Evolutionary conservation across 1,284 basidiomycete genomes (phyloP).

Genomic region (Pisolithus thermaeus): DNA sequence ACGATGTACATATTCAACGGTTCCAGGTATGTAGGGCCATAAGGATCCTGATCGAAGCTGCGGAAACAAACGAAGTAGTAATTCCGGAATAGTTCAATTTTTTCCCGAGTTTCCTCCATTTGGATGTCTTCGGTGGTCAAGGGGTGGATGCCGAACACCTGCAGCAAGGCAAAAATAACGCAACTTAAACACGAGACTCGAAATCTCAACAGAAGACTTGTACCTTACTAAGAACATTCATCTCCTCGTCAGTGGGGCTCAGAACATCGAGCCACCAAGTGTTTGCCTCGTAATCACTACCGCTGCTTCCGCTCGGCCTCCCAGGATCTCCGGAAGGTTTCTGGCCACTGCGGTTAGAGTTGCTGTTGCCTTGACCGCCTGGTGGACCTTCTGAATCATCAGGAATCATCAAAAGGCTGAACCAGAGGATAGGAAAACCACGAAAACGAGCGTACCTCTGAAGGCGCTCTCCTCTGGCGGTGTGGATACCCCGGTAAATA

Average conservation of each 20-base stretch:
- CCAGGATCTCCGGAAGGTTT: conserved; percentile 13
- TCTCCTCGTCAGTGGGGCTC: conserved; percentile 95
- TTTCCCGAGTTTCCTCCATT: conserved; percentile 99
- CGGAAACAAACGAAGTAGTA: conserved; percentile 99
- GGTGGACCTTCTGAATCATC: conserved; percentile 4
- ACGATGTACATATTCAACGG: conserved; percentile 99
- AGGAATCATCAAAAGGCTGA: conserved; percentile 6
- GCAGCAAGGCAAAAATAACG: not conserved
- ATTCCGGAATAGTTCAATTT: conserved; percentile 98
- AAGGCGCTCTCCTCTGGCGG: conserved; percentile 5
- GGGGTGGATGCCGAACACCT: conserved; percentile 97
- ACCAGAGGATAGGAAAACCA: conserved; percentile 5
- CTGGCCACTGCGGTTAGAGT: conserved; percentile 18
- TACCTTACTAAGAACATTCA: conserved; percentile 94
- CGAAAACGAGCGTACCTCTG: conserved; percentile 2
- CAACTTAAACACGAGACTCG: not conserved
- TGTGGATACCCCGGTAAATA: conserved; percentile 62
- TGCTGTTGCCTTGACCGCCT: conserved; percentile 8
- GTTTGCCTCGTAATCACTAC: conserved; percentile 58
- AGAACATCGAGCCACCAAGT: conserved; percentile 99
- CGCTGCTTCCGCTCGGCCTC: conserved; percentile 16
- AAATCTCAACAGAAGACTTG: not conserved
- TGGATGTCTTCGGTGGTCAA: conserved; percentile 99
- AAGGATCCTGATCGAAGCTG: conserved; percentile 97
- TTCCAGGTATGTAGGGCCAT: conserved; percentile 96